These are phyloP conservation scores for Candida krabiensis DNA, from an alignment of 805 yeast genomes.

Conservation along the genomic window DNA sequence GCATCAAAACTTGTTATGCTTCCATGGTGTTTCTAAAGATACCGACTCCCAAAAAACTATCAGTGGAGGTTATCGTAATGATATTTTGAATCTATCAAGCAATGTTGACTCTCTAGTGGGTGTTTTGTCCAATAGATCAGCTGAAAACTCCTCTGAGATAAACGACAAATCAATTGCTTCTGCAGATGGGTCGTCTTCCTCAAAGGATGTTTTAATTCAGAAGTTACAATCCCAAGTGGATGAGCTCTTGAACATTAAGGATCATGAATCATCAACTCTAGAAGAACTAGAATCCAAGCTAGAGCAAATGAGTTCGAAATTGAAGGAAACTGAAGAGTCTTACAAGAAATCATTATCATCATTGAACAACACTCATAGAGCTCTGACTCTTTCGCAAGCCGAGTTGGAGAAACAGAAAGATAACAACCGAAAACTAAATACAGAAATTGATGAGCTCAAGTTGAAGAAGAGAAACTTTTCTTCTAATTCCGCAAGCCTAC, in stretches of 20 bases:
- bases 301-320: constrained; percentile 26
- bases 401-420: constrained; percentile 66
- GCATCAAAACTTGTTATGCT: constrained; percentile 36
- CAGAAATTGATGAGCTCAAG: constrained; percentile 70
- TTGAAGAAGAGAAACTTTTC: constrained; percentile 33
- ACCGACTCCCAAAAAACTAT: constrained; percentile 13
- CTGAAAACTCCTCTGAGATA: constrained; percentile 5
- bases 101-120: constrained; percentile 19
- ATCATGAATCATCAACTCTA: constrained; percentile 28
- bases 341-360: constrained; percentile 72
- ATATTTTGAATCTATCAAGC: constrained; percentile 8
- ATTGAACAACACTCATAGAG: constrained; percentile 71
- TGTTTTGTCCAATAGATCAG: constrained; percentile 11
- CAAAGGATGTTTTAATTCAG: constrained; percentile 15
- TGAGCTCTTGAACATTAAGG: constrained; percentile 49
- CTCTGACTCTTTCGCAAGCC: constrained; percentile 69
- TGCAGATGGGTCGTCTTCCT: not conserved
- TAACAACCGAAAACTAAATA: constrained; percentile 51
- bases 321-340: constrained; percentile 54
- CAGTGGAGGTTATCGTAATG: constrained; percentile 1
- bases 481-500: constrained; percentile 10
- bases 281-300: constrained; percentile 34
- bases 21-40: constrained; percentile 31
- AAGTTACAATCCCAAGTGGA: constrained; percentile 58
- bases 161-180: constrained; percentile 3